Evolutionary conservation across 495 filamentous ascomycete genomes (phyloP), one percentile per base, ranked within the genome.

Genomic region (Hyaloscypha finlandica): DNA sequence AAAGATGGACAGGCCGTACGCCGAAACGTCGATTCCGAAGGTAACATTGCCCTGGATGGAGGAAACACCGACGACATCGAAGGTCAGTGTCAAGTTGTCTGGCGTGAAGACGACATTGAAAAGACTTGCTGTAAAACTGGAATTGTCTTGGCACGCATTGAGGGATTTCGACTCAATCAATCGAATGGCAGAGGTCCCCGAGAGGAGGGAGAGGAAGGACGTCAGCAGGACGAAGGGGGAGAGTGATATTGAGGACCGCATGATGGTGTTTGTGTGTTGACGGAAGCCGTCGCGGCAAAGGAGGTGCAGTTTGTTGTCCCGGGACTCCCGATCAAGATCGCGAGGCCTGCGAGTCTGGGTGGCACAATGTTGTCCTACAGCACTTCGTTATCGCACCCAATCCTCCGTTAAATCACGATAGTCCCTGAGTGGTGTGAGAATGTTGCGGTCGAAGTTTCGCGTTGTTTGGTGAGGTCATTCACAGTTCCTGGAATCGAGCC

Each of bases 101-200:
- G 92, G 92, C 4, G 89, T 92, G 78, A 92, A 95, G 63, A 82
- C 80, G 75, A 95, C 89, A 63, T 90, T 88, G 82, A 96, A 95
- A 31, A 93, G 81, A 69, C 88, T 91, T 54, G 92, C 92, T 4
- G 90, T 90, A 75, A 95, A 94, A 70, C 86, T 88, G 8, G 89
- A 91, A 73, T 91, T 88, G 45, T 86, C 82, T 77, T 92, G 90
- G 73, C 92, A 96, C 35, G 91, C 79, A 68, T 87, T 90, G 64
- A 96, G 81, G 51, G 92, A 92, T 70, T 85, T 91, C 52, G 92
- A 93, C 72, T 88, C 80, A 60, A 96, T 86, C 29, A 81, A 64
- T 56, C 73, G 72, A 35, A 70, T 62, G 16, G 79, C 78, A 33
- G 74, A 73, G 45, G 70, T 70, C 67, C 71, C 53, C 9, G 77